Base-by-base conservation (phyloP, 345 rosid species). In the Moricandia moricandioides region DNA sequence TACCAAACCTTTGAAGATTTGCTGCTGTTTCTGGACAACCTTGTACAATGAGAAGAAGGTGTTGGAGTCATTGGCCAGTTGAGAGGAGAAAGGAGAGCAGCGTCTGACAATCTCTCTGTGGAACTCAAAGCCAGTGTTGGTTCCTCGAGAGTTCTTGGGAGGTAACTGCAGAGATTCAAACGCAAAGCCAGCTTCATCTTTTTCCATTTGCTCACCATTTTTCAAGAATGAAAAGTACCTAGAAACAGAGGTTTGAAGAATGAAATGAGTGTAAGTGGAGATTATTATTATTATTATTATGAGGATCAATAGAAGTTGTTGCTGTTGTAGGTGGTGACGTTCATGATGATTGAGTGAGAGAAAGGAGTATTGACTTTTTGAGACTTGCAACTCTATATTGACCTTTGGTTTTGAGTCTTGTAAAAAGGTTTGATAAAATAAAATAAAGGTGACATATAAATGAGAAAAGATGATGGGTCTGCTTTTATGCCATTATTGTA, bases 141-240 rank as follows among this genome's bases (percentile, higher is more conserved):
- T 45, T 84, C 92, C 26, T 83, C 92, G 18, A 59, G 75, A 21
- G 87, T 84, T 77, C 77, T 75, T 12, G 97, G 93, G 43, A 82
- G 80, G 71, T 87, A 86, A 17, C 71, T 86, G 69, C 93, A 88
- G 13, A 82, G 86, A 63, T 88, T 87, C 71, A 84, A 45, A 8
- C 93, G 85, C 80, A 91, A 70, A 65, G 89, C 89, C 12, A 85
- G 78, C 79, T 87, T 91, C 31, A 85, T 89, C 69, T 86, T 91
- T 58, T 86, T 85, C 97, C 97, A 91, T 69, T 85, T 91, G 77
- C 88, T 85, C 43, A 76, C 85, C 96, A 88, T 90, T 78, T 27
- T 64, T 29, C 4, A 10, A 21, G 16, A 17, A 4, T 13, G 24
- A 65, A 40, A n/a, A 39, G 45, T 9, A 45, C 9, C 31, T 67